These are phyloP conservation scores for Wickerhamiella parazyma DNA, from an alignment of 805 yeast species.

Conservation along the genomic window DNA sequence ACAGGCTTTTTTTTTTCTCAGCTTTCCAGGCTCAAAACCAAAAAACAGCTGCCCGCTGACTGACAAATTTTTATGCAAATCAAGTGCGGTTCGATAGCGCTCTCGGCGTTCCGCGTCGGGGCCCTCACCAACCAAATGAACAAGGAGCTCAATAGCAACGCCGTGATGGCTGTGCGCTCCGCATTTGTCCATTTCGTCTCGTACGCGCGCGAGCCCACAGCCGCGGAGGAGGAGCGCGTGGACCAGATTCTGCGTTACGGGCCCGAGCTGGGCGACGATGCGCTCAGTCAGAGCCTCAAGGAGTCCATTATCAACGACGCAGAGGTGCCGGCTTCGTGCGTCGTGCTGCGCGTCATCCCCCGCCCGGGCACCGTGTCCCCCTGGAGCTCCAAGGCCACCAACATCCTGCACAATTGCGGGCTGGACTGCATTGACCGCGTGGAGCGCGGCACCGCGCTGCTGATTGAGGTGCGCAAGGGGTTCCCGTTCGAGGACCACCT, in stretches of 20 bases:
- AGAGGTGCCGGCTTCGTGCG: constrained; percentile 27
- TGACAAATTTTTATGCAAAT: constrained; percentile 16
- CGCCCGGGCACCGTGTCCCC: constrained; percentile 96
- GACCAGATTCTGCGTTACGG: constrained; percentile 63
- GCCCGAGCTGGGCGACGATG: constrained; percentile 41
- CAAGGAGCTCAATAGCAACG: constrained; percentile 50
- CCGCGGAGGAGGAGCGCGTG: constrained; percentile 30
- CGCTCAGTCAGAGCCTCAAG: constrained; percentile 31
- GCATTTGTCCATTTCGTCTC: constrained; percentile 73
- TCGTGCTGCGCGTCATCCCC: constrained; percentile 68
- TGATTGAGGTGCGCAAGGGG: constrained; percentile 58
- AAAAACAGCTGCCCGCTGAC: background rate
- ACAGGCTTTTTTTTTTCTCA: too few relatives aligned
- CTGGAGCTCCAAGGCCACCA: constrained; percentile 98
- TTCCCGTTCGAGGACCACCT: constrained; percentile 48
- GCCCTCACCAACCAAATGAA: constrained; percentile 61
- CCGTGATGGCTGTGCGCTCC: constrained; percentile 57
- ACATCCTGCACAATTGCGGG: constrained; percentile 82
- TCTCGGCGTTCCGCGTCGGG: constrained; percentile 73
- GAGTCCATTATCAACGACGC: constrained; percentile 23
- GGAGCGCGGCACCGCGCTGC: constrained; percentile 77
- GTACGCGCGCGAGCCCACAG: constrained; percentile 26
- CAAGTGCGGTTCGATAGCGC: constrained; percentile 63
- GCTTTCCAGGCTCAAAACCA: too few relatives aligned
- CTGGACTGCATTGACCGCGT: constrained; percentile 62